Percentiles rank a stretch among this genome's conserved stretches.
Conservation (phyloP, 1,284 basidiomycete genomes). For the Caloboletus firmus region DNA sequence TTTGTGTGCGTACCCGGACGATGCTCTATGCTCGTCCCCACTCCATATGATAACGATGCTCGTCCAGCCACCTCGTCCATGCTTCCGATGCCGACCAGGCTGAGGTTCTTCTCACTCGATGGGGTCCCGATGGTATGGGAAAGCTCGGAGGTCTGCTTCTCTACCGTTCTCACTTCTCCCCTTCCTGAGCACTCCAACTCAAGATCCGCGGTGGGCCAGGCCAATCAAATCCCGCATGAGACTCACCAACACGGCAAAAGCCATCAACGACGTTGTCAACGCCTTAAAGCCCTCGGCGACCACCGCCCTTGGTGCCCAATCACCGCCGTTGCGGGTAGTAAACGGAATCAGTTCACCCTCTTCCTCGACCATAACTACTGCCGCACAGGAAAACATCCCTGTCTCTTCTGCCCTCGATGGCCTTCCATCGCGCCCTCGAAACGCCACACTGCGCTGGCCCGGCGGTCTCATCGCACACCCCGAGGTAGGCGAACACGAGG, state of each 20-base stretch:
- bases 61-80: conserved; percentile 83
- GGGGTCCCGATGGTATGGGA: conserved; percentile 89
- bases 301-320: conserved; percentile 42
- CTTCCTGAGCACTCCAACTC: conserved; percentile 18
- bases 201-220: conserved; percentile 88
- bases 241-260: conserved; percentile 72
- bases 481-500: conserved; percentile 60
- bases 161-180: conserved; percentile 22
- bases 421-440: conserved; percentile 54
- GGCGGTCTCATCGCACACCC: conserved; percentile 59
- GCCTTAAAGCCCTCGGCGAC: conserved; percentile 60
- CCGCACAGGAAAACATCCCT: conserved; percentile 63
- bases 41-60: conserved; percentile 21
- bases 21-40: conserved; percentile 1
- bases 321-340: conserved; percentile 71
- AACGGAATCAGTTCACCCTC: conserved; percentile 70
- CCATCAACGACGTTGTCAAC: conserved; percentile 79
- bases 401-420: conserved; percentile 50
- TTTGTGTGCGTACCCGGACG: conserved; percentile 67
- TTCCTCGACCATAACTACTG: conserved; percentile 66
- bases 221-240: conserved; percentile 86
- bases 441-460: conserved; percentile 61
- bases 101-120: conserved; percentile 83
- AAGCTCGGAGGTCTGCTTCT: conserved; percentile 78
- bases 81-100: conserved; percentile 92